Percentiles rank a stretch among this genome's conserved stretches.
Evolutionary conservation across 2,329 filamentous ascomycete genomes (phyloP).

Genomic region (Phialemoniopsis sp.): DNA sequence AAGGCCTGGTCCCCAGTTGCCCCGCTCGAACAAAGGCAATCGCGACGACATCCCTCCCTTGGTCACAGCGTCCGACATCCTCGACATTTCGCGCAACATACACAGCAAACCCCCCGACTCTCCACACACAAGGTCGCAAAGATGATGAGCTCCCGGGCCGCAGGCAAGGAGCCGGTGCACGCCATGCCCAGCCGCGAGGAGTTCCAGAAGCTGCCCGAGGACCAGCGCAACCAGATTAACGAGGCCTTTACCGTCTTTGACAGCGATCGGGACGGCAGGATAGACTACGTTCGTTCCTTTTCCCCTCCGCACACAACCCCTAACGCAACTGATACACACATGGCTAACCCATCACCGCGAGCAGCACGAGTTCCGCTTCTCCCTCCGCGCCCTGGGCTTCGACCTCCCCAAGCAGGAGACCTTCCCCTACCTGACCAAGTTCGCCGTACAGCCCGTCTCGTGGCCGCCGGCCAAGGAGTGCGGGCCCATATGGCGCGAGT

Average conservation of each 20-base stretch:
- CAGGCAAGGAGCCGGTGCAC: slow-evolving; percentile 14
- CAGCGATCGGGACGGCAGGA: slow-evolving; percentile 87
- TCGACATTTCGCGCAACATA: too few relatives aligned
- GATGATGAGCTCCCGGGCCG: slow-evolving; percentile 15
- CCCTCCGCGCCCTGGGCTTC: slow-evolving; percentile 92
- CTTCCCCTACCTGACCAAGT: slow-evolving; percentile 72
- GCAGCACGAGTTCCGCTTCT: slow-evolving; percentile 90
- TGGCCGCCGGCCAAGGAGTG: slow-evolving; percentile 50
- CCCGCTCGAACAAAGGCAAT: too few relatives aligned
- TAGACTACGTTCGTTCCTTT: slow-evolving; percentile 74
- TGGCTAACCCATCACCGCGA: too few relatives aligned
- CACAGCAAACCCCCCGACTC: too few relatives aligned
- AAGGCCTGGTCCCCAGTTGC: too few relatives aligned
- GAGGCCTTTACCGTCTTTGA: slow-evolving; percentile 97
- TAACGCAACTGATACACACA: too few relatives aligned
- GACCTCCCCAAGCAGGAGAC: slow-evolving; percentile 85
- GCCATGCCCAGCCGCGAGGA: slow-evolving; percentile 26
- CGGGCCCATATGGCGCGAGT: slow-evolving; percentile 63
- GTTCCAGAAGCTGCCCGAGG: slow-evolving; percentile 61
- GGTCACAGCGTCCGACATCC: too few relatives aligned
- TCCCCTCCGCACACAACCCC: too few relatives aligned
- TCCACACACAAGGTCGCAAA: background rate
- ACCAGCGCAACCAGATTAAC: slow-evolving; percentile 88
- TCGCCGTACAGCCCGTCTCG: slow-evolving; percentile 68
- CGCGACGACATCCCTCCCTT: too few relatives aligned